A percentile compares a stretch with the other conserved stretches of the same genome.
Evolutionary conservation across 23 red algal genomes (phyloP).

Genomic region (Gracilaria gracilis): DNA sequence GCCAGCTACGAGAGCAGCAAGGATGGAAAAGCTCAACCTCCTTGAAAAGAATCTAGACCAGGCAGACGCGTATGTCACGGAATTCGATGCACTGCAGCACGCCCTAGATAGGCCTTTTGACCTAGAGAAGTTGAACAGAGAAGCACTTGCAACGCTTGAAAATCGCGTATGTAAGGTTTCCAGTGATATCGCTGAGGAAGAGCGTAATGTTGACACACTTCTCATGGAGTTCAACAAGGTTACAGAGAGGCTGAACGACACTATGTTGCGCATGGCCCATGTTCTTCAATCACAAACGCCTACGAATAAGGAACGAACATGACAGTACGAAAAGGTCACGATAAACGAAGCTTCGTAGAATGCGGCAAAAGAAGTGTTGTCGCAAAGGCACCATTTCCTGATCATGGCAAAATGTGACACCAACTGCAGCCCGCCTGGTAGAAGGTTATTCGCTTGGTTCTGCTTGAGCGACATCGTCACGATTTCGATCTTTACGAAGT

Average conservation of each 20-base stretch:
- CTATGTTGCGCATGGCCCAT: slow-evolving; percentile 30
- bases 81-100: background rate
- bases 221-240: slow-evolving; percentile 41
- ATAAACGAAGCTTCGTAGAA: background rate
- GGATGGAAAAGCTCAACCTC: background rate
- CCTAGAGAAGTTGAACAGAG: background rate
- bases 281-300: background rate
- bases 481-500: slow-evolving; percentile 24
- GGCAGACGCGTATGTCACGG: background rate
- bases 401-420: background rate
- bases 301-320: background rate
- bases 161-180: background rate
- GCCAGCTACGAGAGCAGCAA: background rate
- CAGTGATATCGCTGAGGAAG: slow-evolving; percentile 25
- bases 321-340: too few species aligned
- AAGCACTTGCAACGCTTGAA: background rate
- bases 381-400: background rate
- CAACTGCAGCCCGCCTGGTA: background rate
- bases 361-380: background rate
- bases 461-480: background rate
- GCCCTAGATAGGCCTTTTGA: slow-evolving; percentile 3
- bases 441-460: background rate
- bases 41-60: background rate
- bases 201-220: slow-evolving; percentile 41
- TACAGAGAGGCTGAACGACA: slow-evolving; percentile 35